Evolutionary conservation across 805 yeast species (phyloP).

Genomic region (Cyberlindnera japonica): DNA sequence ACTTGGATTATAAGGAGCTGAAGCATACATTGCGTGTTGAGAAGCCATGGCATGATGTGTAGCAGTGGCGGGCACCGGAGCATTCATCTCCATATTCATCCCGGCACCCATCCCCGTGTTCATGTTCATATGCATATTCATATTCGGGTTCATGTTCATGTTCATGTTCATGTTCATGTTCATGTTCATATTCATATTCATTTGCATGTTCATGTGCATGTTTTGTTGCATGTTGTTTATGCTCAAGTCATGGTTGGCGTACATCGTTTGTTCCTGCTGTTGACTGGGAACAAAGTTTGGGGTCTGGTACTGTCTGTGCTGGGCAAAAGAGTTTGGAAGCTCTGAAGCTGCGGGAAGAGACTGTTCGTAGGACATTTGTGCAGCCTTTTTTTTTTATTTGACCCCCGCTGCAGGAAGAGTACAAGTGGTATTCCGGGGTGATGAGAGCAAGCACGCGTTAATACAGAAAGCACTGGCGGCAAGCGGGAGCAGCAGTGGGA

Average conservation of each 20-base stretch:
- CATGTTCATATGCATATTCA: background rate
- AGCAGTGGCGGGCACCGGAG: no score
- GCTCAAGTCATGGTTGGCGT: background rate
- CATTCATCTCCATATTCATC: background rate
- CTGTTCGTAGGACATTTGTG: conserved; percentile 5
- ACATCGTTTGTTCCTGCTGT: background rate
- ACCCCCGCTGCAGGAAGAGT: no score
- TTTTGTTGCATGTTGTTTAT: no score
- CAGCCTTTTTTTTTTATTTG: background rate
- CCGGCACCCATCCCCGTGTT: background rate
- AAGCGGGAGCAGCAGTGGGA: no score
- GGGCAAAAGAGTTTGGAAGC: conserved; percentile 2
- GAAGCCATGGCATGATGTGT: background rate
- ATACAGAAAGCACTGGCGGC: no score
- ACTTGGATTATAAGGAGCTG: conserved; percentile 5
- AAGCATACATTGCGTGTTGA: conserved; percentile 5
- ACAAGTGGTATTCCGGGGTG: no score
- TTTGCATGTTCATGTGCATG: background rate
- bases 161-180: background rate
- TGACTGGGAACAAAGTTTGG: background rate
- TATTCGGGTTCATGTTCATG: conserved; percentile 3
- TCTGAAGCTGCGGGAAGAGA: conserved; percentile 2
- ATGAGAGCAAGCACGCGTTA: no score
- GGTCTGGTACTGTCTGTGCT: conserved; percentile 4
- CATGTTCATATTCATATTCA: background rate